phyloP scores from a whole-genome alignment of 2,329 filamentous ascomycete species.

The Trichoderma polysporum region DNA sequence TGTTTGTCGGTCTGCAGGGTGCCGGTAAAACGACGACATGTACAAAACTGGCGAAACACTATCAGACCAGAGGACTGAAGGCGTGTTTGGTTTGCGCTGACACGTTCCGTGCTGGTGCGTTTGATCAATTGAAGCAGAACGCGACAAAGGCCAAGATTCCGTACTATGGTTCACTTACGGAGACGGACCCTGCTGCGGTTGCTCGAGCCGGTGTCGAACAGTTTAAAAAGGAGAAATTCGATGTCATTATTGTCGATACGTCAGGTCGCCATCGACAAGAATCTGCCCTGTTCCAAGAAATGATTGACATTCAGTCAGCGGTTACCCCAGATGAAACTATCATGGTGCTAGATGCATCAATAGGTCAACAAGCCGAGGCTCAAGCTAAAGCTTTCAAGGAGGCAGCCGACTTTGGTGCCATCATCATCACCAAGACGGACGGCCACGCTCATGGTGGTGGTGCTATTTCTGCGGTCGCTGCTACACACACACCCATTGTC shows the following conservation, averaged over 20 bases:
- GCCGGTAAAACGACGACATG: conserved; percentile 98
- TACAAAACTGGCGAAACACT: conserved; percentile 94
- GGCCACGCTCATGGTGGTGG: conserved; percentile 93
- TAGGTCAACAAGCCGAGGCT: conserved; percentile 91
- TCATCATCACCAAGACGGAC: conserved; percentile 98
- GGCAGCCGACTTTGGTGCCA: conserved; percentile 93
- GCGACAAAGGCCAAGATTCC: conserved; percentile 98
- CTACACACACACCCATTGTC: conserved; percentile 93
- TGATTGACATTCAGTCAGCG: conserved; percentile 92
- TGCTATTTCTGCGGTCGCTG: conserved; percentile 95
- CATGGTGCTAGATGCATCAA: conserved; percentile 95
- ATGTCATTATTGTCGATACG: conserved; percentile 98
- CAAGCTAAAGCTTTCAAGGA: conserved; percentile 98
- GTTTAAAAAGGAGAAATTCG: conserved; percentile 98
- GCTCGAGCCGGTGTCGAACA: conserved; percentile 95
- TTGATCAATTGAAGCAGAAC: conserved; percentile 98
- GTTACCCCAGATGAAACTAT: conserved; percentile 94
- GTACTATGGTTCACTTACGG: conserved; percentile 94
- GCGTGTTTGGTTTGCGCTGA: conserved; percentile 94
- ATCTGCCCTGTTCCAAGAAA: conserved; percentile 91
- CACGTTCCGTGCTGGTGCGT: conserved; percentile 96
- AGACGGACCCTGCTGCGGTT: conserved; percentile 92
- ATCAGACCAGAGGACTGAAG: conserved; percentile 90
- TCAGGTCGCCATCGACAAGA: conserved; percentile 94
- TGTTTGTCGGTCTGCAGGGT: conserved; percentile 98